These are phyloP conservation scores for Arthrobotrys iridis DNA, from an alignment of 2,329 filamentous ascomycete genomes.

Conservation along the genomic window DNA sequence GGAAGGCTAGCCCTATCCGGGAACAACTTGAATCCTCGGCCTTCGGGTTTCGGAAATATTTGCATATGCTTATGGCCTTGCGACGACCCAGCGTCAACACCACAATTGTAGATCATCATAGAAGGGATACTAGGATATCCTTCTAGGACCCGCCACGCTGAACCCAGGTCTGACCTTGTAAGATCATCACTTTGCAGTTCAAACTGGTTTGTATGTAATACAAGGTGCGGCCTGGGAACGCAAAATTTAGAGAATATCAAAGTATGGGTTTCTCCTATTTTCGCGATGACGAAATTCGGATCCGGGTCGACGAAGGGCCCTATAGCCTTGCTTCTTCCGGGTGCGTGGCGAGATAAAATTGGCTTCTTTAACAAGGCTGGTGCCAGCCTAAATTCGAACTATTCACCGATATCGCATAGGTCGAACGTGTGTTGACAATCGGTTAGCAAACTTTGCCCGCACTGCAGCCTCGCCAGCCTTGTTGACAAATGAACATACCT, in stretches of 20 bases:
- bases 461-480: background rate
- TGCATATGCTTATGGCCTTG: slow-evolving; percentile 65
- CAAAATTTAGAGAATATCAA: slow-evolving; percentile 62
- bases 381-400: slow-evolving; percentile 59
- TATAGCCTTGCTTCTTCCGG: slow-evolving; percentile 56
- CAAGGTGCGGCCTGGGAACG: slow-evolving; percentile 61
- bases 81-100: slow-evolving; percentile 63
- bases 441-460: background rate
- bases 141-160: slow-evolving; percentile 61
- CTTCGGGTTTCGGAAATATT: slow-evolving; percentile 60
- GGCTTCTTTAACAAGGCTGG: slow-evolving; percentile 54
- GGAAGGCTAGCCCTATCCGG: slow-evolving; percentile 50
- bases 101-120: slow-evolving; percentile 65
- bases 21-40: slow-evolving; percentile 54
- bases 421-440: background rate
- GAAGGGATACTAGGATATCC: slow-evolving; percentile 57
- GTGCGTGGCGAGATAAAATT: slow-evolving; percentile 57
- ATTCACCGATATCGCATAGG: no score
- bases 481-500: background rate
- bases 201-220: slow-evolving; percentile 62
- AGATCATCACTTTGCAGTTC: slow-evolving; percentile 61
- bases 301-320: slow-evolving; percentile 59
- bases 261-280: slow-evolving; percentile 59
- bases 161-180: slow-evolving; percentile 60
- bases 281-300: slow-evolving; percentile 59